Base-by-base conservation (phyloP, 768 basidiomycete species). In the Termitomyces sp. region DNA sequence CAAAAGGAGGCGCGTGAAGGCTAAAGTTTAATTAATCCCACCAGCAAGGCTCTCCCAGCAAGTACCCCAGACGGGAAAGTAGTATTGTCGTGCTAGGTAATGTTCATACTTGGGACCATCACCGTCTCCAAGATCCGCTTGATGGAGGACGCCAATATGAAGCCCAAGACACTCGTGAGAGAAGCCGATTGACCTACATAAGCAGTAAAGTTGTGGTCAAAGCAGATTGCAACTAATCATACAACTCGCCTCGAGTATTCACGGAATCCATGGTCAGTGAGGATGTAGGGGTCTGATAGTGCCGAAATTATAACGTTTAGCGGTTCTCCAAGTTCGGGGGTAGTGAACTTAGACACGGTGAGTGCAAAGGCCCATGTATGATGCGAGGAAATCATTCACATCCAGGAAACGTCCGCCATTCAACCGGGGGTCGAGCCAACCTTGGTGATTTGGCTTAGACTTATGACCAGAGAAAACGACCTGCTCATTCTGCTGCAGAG, bases 41-140 rank as follows among this genome's bases (percentile, higher is more conserved):
- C 87, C 87, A 62, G 85, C 78, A 24, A 94, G 70, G 64, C 84
- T 90, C 76, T 94, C 92, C 88, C 92, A 92, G 70, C 92, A 94
- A 0, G 90, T 90, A 28, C 92, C 92, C 80, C 84, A 86, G 36
- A 86, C 72, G 4, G 91, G 90, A 60, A 80, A 79, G 70, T 91
- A 92, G 60, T 86, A 76, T 63, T 94, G 92, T 24, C 92, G 82
- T 24, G 85, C 86, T 48, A 94, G 80, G 66, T 85, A 81, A 60
- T 84, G 79, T 66, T 94, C 87, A 0, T 73, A 68, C 67, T 86
- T 86, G 64, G 78, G 79, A 2, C 85, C 85, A 54, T 87, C 83
- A 0, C 92, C 92, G 64, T 94, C 92, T 28, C 92, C 92, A 8
- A 94, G 80, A 68, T 94, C 77, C 14, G 92, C 93, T 48, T 84